Evolutionary conservation across 306 rosid species (phyloP).

Genomic region (Rosa multiflora): DNA sequence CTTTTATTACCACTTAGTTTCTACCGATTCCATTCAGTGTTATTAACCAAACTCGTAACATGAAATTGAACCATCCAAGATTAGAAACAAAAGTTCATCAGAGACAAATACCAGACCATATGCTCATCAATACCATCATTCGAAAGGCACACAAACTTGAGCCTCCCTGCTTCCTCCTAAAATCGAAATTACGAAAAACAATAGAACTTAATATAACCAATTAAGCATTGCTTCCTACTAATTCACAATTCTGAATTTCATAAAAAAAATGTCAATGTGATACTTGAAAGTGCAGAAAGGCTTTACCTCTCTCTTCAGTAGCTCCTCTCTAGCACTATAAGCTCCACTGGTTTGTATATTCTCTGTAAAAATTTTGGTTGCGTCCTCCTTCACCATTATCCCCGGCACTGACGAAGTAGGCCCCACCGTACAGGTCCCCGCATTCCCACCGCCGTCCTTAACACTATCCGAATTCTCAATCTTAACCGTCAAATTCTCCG

Average conservation of each 20-base stretch:
- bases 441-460: constrained; percentile 47
- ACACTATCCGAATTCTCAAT: constrained; percentile 57
- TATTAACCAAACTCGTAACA: neutral
- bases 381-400: constrained; percentile 78
- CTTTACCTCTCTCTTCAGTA: constrained; percentile 70
- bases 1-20: too few relatives aligned
- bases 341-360: constrained; percentile 96
- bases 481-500: constrained; percentile 57
- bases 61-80: neutral
- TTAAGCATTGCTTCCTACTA: neutral
- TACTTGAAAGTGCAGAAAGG: neutral
- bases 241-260: neutral
- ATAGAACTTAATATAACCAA: neutral
- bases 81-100: constrained; percentile 8
- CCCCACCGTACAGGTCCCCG: constrained; percentile 36
- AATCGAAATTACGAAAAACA: neutral
- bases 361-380: constrained; percentile 78
- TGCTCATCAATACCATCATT: constrained; percentile 87
- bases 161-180: constrained; percentile 90
- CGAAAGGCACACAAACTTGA: constrained; percentile 72
- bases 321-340: constrained; percentile 88
- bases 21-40: neutral
- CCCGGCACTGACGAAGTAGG: constrained; percentile 45
- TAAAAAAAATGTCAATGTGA: neutral
- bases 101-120: constrained; percentile 80